Conservation (phyloP, 768 basidiomycete species). For the Suillus spraguei region DNA sequence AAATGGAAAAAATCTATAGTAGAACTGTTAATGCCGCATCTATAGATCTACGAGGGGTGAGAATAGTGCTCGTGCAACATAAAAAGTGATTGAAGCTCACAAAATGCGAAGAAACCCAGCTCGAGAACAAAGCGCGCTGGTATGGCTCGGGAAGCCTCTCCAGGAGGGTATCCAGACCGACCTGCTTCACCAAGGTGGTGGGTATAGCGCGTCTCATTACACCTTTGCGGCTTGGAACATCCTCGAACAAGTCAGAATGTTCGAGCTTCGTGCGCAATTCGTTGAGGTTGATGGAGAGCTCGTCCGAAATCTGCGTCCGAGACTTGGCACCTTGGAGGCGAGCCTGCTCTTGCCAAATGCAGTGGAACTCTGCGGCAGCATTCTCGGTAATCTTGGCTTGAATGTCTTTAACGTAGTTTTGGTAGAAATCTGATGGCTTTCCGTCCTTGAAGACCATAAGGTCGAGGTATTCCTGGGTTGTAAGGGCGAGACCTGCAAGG, state of each 20-base stretch:
- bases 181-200: conserved; percentile 79
- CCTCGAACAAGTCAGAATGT: conserved; percentile 84
- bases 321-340: conserved; percentile 81
- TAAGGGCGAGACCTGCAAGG: conserved; percentile 91
- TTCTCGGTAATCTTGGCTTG: conserved; percentile 91
- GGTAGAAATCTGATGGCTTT: conserved; percentile 84
- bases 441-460: conserved; percentile 94
- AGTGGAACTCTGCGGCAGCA: conserved; percentile 85
- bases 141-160: conserved; percentile 81
- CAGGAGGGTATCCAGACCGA: conserved; percentile 81
- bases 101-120: conserved; percentile 85
- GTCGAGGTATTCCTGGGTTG: conserved; percentile 86
- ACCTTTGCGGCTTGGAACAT: conserved; percentile 69
- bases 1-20: conserved; percentile 98
- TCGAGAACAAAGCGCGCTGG: conserved; percentile 86
- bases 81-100: conserved; percentile 46
- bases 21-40: conserved; percentile 84
- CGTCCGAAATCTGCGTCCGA: conserved; percentile 93
- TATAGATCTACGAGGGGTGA: conserved; percentile 69
- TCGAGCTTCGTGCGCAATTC: conserved; percentile 92
- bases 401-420: conserved; percentile 91
- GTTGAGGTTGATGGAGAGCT: conserved; percentile 87
- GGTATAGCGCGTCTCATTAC: conserved; percentile 88
- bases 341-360: conserved; percentile 91
- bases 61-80: conserved; percentile 6